These are phyloP conservation scores for Moniliella sp. DNA, from an alignment of 1,284 basidiomycete species.

Conservation along the genomic window DNA sequence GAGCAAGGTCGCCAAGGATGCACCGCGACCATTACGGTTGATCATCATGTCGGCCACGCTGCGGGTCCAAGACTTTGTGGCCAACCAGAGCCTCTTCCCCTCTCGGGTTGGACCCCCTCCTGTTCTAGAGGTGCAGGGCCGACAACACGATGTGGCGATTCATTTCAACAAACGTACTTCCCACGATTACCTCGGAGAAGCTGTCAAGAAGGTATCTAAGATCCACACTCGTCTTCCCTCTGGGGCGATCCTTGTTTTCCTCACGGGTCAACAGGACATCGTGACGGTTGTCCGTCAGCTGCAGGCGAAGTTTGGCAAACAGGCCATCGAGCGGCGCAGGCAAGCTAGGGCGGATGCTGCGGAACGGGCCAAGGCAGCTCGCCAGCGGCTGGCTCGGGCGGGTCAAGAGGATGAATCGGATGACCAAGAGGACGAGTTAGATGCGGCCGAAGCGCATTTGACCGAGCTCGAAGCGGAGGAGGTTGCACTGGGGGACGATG, in stretches of 20 bases:
- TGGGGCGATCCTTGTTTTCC: constrained; percentile 52
- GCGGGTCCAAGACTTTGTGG: constrained; percentile 73
- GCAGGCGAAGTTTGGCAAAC: constrained; percentile 53
- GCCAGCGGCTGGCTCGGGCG: no score
- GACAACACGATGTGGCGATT: constrained; percentile 82
- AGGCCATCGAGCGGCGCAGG: constrained; percentile 42
- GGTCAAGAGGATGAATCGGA: constrained; percentile 5
- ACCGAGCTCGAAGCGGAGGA: constrained; percentile 56
- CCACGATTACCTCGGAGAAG: constrained; percentile 71
- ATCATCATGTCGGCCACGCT: constrained; percentile 98
- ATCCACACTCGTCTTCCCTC: constrained; percentile 51
- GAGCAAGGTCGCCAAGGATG: constrained; percentile 6
- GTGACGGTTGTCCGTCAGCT: constrained; percentile 48
- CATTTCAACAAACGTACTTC: constrained; percentile 74
- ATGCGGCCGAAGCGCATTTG: constrained; percentile 7
- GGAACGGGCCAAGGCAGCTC: no score
- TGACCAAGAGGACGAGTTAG: constrained; percentile 5
- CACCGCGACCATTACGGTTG: constrained; percentile 67
- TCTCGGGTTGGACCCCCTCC: constrained; percentile 57
- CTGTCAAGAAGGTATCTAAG: constrained; percentile 66
- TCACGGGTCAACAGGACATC: constrained; percentile 60
- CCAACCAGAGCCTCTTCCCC: constrained; percentile 62
- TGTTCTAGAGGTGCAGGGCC: constrained; percentile 64
- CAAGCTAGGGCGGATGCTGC: no score
- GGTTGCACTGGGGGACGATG: constrained; percentile 48